Evolutionary conservation across 2,329 filamentous ascomycete genomes (phyloP), one percentile per base, ranked within the genome.

Genomic region (Fusarium annulatum): DNA sequence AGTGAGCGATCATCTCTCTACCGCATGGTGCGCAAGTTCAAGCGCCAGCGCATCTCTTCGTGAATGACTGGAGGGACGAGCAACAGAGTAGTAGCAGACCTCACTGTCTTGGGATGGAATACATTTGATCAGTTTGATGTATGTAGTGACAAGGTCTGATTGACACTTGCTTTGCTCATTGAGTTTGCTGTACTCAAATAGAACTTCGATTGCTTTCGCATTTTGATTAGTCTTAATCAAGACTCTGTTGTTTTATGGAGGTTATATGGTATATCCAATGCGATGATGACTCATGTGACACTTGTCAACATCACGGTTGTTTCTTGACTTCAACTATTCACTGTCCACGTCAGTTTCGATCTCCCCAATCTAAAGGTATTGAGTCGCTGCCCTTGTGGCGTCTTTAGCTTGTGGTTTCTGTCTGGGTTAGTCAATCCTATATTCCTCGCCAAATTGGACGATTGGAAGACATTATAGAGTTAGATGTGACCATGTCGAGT

Each of bases 21-120:
- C 46, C 67, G 65, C 15, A 69, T 69, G 65, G 59, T 69, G 28
- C 53, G 52, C 36, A 69, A 69, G 65, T 64, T 69, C 51, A 69
- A 64, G 66, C 67, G 67, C 39, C 67, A 61, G 19, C 67, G 58
- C 19, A 55, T 69, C n/a, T 45, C 67, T 41, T 33, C 45, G 26
- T 30, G 39, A 46, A 16, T 41, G 39, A n/a, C 16, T 65, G 30
- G 45, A 9, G 51, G n/a, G 16, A 26, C 21, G 30, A 41, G 26
- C 51, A 21, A 39, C 26, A 23, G 38, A 38, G 57, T 45, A 39
- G 52, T 45, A 39, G 18, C 8, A 21, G 36, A 18, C 16, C 21
- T 65, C 36, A 42, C 34, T 28, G 10, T 30, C 33, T 10, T 34
- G 43, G 9, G 36, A 55, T 41, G 23, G 26, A 59, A 26, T 18